Conservation (phyloP, 352 stramenopile genomes). For the Globisporangium alternatum region DNA sequence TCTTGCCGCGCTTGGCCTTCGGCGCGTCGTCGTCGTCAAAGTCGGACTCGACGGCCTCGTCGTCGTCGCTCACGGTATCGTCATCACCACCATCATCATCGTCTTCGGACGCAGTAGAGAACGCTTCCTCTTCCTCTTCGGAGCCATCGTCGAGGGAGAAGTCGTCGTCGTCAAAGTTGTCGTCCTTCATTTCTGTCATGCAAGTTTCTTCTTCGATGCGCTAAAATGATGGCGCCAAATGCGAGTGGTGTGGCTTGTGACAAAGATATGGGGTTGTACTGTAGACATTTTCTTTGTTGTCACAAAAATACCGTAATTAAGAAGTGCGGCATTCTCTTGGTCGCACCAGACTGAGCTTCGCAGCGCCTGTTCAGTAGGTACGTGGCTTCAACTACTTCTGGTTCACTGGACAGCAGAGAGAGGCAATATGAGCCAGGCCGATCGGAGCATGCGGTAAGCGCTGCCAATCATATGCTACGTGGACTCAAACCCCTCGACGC, state of each 20-base stretch:
- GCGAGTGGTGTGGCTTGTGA: neutral
- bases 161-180: slow-evolving; percentile 47
- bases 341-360: too few relatives aligned
- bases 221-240: neutral
- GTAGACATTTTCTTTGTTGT: too few relatives aligned
- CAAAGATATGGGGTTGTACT: too few relatives aligned
- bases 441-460: too few relatives aligned
- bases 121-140: slow-evolving; percentile 36
- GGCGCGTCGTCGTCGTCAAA: slow-evolving; percentile 37
- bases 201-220: neutral
- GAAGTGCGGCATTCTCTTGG: too few relatives aligned
- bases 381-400: too few relatives aligned
- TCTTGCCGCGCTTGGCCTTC: slow-evolving; percentile 26
- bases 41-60: slow-evolving; percentile 34
- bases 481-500: too few relatives aligned
- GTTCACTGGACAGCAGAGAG: too few relatives aligned
- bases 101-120: slow-evolving; percentile 22
- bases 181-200: slow-evolving; percentile 17
- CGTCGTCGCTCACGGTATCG: slow-evolving; percentile 22
- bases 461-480: too few relatives aligned
- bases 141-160: slow-evolving; percentile 58
- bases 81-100: slow-evolving; percentile 34
- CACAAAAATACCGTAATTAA: too few relatives aligned
- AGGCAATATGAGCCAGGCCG: too few relatives aligned
- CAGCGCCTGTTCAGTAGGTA: too few relatives aligned